phyloP scores from a whole-genome alignment of 352 stramenopile species.

The Globisporangium polare region DNA sequence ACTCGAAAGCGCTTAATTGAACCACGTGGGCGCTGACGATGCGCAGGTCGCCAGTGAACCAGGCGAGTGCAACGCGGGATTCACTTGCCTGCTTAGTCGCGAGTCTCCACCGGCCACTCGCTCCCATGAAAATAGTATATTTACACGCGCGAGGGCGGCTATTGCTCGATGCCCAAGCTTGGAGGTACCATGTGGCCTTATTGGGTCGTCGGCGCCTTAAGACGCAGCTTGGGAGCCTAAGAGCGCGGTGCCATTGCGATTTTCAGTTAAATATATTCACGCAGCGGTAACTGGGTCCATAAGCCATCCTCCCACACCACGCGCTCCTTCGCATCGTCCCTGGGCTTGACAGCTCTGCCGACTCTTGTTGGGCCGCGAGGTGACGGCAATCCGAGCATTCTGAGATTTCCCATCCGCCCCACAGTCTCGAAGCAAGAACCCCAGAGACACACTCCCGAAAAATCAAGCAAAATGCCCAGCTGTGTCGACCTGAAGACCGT shows the following conservation, averaged over 20 bases:
- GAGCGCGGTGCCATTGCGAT: neutral
- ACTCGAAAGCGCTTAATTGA: neutral
- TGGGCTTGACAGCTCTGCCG: neutral
- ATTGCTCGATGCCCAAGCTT: neutral
- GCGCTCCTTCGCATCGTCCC: neutral
- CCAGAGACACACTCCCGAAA: too few relatives aligned
- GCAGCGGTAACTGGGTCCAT: neutral
- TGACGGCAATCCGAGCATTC: neutral
- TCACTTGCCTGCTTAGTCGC: neutral
- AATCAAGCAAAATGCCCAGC: neutral
- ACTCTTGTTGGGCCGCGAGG: neutral
- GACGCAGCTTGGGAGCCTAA: too few relatives aligned
- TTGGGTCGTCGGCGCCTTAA: too few relatives aligned
- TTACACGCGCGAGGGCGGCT: neutral
- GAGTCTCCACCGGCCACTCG: neutral
- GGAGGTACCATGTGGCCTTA: neutral
- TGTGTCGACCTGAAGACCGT: neutral
- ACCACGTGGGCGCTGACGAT: neutral
- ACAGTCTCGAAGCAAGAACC: neutral
- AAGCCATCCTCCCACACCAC: neutral
- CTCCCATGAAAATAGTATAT: neutral
- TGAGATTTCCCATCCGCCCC: neutral
- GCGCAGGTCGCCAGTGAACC: neutral
- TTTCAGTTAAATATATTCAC: neutral
- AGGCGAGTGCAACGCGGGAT: neutral